Conservation (phyloP, 768 basidiomycete genomes). For the Boletus sensibilis region DNA sequence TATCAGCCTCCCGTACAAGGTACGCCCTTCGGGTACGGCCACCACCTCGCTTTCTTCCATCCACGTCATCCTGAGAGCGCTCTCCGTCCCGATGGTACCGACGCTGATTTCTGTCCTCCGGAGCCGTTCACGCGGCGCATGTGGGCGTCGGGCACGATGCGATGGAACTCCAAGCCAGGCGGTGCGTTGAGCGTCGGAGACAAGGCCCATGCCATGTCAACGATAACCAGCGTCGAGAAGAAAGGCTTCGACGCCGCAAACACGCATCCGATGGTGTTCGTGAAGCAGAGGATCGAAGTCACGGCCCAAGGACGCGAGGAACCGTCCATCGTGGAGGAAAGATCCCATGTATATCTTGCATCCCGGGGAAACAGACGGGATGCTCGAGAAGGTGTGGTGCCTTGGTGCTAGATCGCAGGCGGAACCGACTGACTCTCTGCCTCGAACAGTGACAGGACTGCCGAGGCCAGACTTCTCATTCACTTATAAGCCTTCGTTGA, state of each 20-base stretch:
- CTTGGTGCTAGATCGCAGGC: background rate
- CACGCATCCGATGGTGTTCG: constrained; percentile 70
- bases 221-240: constrained; percentile 52
- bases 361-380: constrained; percentile 30
- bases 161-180: constrained; percentile 46
- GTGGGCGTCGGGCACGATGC: constrained; percentile 76
- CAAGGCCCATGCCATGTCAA: constrained; percentile 47
- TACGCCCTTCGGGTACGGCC: constrained; percentile 53
- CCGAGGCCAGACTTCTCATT: constrained; percentile 60
- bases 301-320: constrained; percentile 41
- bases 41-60: constrained; percentile 76
- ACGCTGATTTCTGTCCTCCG: constrained; percentile 69
- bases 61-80: constrained; percentile 54
- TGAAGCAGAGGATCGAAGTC: constrained; percentile 61
- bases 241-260: constrained; percentile 55
- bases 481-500: constrained; percentile 61
- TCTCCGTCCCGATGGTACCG: constrained; percentile 70
- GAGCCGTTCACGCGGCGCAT: constrained; percentile 73
- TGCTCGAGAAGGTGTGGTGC: constrained; percentile 43
- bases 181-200: constrained; percentile 54
- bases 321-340: constrained; percentile 58
- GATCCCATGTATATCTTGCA: constrained; percentile 67
- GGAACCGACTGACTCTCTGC: background rate
- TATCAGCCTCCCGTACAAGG: constrained; percentile 42
- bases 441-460: constrained; percentile 46